Evolutionary conservation across 2,329 filamentous ascomycete species (phyloP).

Genomic region (Hypocreales sp.): DNA sequence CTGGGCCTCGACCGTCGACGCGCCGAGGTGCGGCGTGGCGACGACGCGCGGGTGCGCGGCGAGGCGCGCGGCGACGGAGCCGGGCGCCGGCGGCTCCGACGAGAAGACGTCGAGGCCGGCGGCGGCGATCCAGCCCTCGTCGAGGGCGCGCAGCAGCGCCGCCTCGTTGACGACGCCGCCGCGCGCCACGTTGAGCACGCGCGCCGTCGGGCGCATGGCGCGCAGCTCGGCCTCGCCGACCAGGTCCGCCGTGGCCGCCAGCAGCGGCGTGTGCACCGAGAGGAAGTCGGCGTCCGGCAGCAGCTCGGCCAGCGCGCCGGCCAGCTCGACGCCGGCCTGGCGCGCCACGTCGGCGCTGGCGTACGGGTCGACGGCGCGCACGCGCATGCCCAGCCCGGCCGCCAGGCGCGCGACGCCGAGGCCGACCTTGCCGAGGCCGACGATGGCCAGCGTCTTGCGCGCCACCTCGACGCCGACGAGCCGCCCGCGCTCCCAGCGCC

Average conservation of each 20-base stretch:
- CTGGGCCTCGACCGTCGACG: constrained; percentile 68
- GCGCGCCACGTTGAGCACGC: constrained; percentile 65
- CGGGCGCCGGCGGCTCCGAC: constrained; percentile 45
- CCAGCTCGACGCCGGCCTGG: constrained; percentile 48
- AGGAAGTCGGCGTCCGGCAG: constrained; percentile 58
- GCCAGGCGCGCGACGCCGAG: constrained; percentile 69
- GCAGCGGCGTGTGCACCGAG: constrained; percentile 67
- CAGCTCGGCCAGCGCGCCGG: constrained; percentile 37
- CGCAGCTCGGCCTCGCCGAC: constrained; percentile 50
- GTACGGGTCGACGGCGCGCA: constrained; percentile 64
- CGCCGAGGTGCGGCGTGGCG: constrained; percentile 65
- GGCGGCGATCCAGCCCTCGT: constrained; percentile 56
- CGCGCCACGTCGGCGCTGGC: constrained; percentile 57
- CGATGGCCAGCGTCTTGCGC: constrained; percentile 59
- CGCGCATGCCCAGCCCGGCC: constrained; percentile 60
- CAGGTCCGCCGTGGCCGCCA: constrained; percentile 62
- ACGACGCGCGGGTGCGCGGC: constrained; percentile 58
- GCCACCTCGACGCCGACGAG: constrained; percentile 67
- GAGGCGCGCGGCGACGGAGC: constrained; percentile 44
- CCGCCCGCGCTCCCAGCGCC: constrained; percentile 59
- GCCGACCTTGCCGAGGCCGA: constrained; percentile 73
- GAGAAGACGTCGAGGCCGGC: constrained; percentile 73
- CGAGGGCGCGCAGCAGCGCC: constrained; percentile 53
- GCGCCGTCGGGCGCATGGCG: constrained; percentile 57
- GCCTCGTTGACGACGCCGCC: constrained; percentile 70